phyloP scores from a whole-genome alignment of 345 rosid species.

The Citrus maxima region DNA sequence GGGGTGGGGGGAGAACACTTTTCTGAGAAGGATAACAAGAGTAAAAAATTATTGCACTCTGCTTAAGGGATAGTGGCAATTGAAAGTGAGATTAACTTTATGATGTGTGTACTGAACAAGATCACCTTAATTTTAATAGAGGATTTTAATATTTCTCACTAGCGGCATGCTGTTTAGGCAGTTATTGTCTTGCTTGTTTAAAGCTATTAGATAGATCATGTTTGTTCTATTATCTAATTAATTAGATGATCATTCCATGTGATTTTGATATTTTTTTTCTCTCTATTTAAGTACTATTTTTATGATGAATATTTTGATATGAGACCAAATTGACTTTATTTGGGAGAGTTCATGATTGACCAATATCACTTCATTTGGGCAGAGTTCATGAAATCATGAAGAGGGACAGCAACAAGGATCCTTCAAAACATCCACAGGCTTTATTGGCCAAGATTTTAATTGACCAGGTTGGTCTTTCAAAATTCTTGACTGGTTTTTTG shows the following conservation, averaged over 20 bases:
- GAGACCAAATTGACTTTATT: conserved; percentile 1
- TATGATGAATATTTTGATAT: not conserved
- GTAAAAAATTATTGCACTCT: not conserved
- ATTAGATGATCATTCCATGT: not conserved
- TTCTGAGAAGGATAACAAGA: not conserved
- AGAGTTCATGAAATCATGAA: conserved; percentile 90
- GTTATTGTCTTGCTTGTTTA: not conserved
- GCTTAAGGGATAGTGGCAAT: not conserved
- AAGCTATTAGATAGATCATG: not conserved
- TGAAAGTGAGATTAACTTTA: not conserved
- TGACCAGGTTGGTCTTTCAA: conserved; percentile 57
- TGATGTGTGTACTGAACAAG: not conserved
- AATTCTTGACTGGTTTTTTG: conserved; percentile 6
- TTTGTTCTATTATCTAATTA: not conserved
- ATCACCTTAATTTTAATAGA: not conserved
- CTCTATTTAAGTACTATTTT: not conserved
- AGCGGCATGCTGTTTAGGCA: not conserved
- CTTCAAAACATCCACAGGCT: conserved; percentile 66
- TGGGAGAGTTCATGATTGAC: no score
- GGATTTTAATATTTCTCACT: not conserved
- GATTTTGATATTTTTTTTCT: not conserved
- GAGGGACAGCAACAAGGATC: conserved; percentile 78
- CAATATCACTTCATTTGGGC: conserved; percentile 15
- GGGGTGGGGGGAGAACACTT: not conserved
- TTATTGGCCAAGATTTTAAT: conserved; percentile 73